Conservation (phyloP, 2,329 filamentous ascomycete genomes). For the Hymenoscyphus linearis region DNA sequence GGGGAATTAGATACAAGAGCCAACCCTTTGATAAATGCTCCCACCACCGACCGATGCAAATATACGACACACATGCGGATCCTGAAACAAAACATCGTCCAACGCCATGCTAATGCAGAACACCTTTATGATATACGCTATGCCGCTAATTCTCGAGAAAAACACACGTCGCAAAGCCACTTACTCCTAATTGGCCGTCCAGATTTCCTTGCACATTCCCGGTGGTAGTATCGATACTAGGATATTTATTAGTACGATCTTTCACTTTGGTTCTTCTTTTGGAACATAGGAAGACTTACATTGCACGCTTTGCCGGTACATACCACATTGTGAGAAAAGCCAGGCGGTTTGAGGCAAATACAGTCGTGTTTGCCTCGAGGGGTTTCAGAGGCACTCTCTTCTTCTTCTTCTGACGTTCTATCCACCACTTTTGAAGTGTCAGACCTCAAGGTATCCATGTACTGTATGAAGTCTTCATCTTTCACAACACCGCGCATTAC, state of each 20-base stretch:
- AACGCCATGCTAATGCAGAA: conserved; percentile 13
- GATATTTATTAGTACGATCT: conserved; percentile 14
- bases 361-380: conserved; percentile 16
- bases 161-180: conserved; percentile 18
- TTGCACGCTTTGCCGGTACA: conserved; percentile 13
- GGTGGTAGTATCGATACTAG: conserved; percentile 17
- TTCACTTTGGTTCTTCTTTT: neutral
- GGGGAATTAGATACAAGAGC: neutral
- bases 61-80: conserved; percentile 2
- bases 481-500: conserved; percentile 18
- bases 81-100: neutral
- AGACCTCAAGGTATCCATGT: conserved; percentile 12
- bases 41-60: neutral
- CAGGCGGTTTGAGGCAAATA: conserved; percentile 18
- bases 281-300: conserved; percentile 12
- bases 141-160: conserved; percentile 10
- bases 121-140: conserved; percentile 1
- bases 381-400: conserved; percentile 1
- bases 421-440: conserved; percentile 1
- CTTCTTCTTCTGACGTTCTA: neutral
- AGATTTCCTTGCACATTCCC: conserved; percentile 13
- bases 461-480: conserved; percentile 10
- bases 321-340: conserved; percentile 14
- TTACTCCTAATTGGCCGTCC: conserved; percentile 5
- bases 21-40: neutral